Evolutionary conservation across 352 stramenopile species (phyloP).

Genomic region (Pythium monospermum): DNA sequence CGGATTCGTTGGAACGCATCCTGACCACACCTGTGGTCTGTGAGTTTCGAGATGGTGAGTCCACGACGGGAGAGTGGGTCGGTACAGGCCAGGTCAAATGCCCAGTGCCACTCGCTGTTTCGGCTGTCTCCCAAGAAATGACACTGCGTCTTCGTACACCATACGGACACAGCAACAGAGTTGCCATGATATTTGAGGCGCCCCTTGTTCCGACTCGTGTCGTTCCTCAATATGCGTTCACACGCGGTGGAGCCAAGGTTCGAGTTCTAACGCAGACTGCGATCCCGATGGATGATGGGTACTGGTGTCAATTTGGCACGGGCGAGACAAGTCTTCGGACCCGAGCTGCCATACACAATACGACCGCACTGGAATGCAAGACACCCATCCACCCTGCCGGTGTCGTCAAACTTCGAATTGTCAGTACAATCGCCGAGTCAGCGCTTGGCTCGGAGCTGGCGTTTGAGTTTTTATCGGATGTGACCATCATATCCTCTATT

Average conservation of each 20-base stretch:
- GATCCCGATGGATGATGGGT: neutral
- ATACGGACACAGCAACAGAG: slow-evolving; percentile 6
- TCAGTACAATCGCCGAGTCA: neutral
- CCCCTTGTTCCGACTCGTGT: slow-evolving; percentile 1
- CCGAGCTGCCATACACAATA: neutral
- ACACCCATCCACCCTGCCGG: slow-evolving; percentile 1
- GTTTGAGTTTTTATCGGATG: slow-evolving; percentile 6
- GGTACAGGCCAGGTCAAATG: neutral
- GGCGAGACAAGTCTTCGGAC: neutral
- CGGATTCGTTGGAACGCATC: neutral
- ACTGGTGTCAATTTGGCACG: slow-evolving; percentile 11
- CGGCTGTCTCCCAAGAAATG: neutral
- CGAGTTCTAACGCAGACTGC: neutral
- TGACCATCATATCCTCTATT: slow-evolving; percentile 2
- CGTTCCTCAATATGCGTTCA: slow-evolving; percentile 6
- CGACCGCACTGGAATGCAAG: slow-evolving; percentile 1
- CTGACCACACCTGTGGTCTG: neutral
- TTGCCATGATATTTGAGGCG: neutral
- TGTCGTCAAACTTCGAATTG: neutral
- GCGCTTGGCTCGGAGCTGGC: slow-evolving; percentile 9
- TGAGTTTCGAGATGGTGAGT: neutral
- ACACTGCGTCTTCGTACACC: neutral
- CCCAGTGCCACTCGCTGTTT: neutral
- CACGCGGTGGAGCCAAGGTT: neutral
- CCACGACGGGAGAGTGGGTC: neutral